These are phyloP conservation scores for Cunninghamia lanceolata DNA, from an alignment of 75 land plant genomes.

Conservation along the genomic window DNA sequence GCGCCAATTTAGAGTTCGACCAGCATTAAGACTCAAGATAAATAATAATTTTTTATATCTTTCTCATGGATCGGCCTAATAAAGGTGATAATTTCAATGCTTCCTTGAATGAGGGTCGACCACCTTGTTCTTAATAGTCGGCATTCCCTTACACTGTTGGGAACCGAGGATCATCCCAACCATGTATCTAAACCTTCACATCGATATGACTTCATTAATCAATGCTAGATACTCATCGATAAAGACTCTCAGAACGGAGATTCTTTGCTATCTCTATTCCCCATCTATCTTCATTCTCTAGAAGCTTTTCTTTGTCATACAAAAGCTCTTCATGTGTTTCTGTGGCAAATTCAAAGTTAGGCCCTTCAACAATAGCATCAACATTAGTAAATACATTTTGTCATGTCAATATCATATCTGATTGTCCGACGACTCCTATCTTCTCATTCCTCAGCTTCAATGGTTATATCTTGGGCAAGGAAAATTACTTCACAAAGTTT, in stretches of 20 bases:
- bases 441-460: conserved; percentile 98
- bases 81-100: no score
- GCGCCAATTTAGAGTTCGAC: no score
- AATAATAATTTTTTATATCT: no score
- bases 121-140: no score
- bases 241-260: conserved; percentile 88
- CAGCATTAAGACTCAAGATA: no score
- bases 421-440: conserved; percentile 99
- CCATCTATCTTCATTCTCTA: conserved; percentile 99
- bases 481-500: no score
- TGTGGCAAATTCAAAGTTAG: conserved; percentile 97
- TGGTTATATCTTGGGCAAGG: conserved; percentile 99
- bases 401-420: conserved; percentile 99
- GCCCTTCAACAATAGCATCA: conserved; percentile 99
- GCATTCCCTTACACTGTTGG: no score
- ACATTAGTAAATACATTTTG: conserved; percentile 98
- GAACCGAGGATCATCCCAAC: no score
- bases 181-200: neutral
- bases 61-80: no score
- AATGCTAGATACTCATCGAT: conserved; percentile 49
- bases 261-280: conserved; percentile 99
- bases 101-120: no score
- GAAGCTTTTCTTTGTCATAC: conserved; percentile 97
- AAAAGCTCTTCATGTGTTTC: conserved; percentile 99
- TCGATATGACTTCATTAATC: neutral